Percentiles rank a stretch among this genome's conserved stretches.
Conservation (phyloP, 2,329 filamentous ascomycete species). For the Cladosporium sp. region DNA sequence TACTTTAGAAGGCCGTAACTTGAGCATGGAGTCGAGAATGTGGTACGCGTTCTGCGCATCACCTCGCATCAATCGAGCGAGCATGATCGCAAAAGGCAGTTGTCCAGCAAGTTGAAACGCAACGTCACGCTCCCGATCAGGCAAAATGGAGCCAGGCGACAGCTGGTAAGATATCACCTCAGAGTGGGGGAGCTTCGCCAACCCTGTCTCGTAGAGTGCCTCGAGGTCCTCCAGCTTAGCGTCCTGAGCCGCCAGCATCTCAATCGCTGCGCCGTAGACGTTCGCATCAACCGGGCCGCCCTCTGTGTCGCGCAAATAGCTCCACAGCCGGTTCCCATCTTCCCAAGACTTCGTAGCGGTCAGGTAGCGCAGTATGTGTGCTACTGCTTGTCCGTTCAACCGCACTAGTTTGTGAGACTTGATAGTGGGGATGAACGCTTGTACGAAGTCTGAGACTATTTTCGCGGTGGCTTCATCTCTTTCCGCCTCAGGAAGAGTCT, state of each 20-base stretch:
- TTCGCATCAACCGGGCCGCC: conserved; percentile 33
- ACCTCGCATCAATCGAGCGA: conserved; percentile 39
- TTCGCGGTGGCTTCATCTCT: not conserved
- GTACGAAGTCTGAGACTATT: too few relatives aligned
- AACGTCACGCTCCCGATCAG: conserved; percentile 33
- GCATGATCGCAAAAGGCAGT: conserved; percentile 37
- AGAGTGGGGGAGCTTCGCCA: conserved; percentile 41
- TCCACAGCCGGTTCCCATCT: conserved; percentile 40
- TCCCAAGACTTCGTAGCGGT: conserved; percentile 20
- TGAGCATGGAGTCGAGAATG: conserved; percentile 42
- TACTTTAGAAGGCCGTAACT: conserved; percentile 37
- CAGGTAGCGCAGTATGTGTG: not conserved
- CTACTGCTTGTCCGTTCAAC: too few relatives aligned
- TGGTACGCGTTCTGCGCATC: conserved; percentile 46
- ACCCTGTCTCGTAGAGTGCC: conserved; percentile 37
- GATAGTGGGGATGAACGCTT: too few relatives aligned
- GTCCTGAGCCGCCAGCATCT: conserved; percentile 40
- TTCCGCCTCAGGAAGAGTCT: not conserved
- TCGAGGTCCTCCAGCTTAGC: conserved; percentile 38
- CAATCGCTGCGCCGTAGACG: conserved; percentile 46
- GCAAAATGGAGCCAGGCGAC: conserved; percentile 40
- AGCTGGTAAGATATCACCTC: conserved; percentile 41
- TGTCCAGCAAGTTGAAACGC: conserved; percentile 44
- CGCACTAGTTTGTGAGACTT: too few relatives aligned
- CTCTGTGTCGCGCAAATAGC: conserved; percentile 40